Percentiles rank a stretch among this genome's conserved stretches.
These are phyloP conservation scores for Penicillium expansum DNA, from an alignment of 2,329 filamentous ascomycete species.

Conservation along the genomic window DNA sequence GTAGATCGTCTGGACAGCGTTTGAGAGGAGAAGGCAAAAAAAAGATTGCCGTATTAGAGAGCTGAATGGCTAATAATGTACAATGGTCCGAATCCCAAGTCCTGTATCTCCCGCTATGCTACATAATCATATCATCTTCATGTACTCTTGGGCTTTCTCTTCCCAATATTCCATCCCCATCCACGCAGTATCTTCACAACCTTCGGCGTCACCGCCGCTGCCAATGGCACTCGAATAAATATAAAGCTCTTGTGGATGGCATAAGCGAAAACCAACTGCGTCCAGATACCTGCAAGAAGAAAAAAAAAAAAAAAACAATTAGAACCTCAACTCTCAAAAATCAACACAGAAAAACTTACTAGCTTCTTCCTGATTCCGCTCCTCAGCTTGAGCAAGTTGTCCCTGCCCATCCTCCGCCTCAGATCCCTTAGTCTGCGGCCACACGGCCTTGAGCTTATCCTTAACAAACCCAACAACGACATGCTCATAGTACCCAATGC, in stretches of 20 bases:
- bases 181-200: constrained; percentile 82
- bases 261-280: constrained; percentile 88
- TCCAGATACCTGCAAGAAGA: constrained; percentile 60
- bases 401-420: constrained; percentile 19
- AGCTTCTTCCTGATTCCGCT: constrained; percentile 61
- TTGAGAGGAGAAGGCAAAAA: constrained; percentile 23
- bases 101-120: constrained; percentile 10
- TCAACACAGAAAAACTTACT: constrained; percentile 58
- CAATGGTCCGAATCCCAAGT: constrained; percentile 17
- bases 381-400: constrained; percentile 60
- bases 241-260: constrained; percentile 98
- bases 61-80: constrained; percentile 33
- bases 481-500: constrained; percentile 63
- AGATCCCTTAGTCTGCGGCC: constrained; percentile 31
- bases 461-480: constrained; percentile 42
- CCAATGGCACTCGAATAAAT: constrained; percentile 89
- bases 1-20: constrained; percentile 8
- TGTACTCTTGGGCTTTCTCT: constrained; percentile 53
- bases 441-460: constrained; percentile 33
- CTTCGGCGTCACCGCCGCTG: constrained; percentile 86
- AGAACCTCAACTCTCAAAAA: background rate
- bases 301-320: background rate
- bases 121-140: constrained; percentile 14
- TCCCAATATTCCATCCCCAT: constrained; percentile 96
- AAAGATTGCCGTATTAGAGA: constrained; percentile 23